Evolutionary conservation across 768 basidiomycete genomes (phyloP).

Genomic region (Lentinula sp.): DNA sequence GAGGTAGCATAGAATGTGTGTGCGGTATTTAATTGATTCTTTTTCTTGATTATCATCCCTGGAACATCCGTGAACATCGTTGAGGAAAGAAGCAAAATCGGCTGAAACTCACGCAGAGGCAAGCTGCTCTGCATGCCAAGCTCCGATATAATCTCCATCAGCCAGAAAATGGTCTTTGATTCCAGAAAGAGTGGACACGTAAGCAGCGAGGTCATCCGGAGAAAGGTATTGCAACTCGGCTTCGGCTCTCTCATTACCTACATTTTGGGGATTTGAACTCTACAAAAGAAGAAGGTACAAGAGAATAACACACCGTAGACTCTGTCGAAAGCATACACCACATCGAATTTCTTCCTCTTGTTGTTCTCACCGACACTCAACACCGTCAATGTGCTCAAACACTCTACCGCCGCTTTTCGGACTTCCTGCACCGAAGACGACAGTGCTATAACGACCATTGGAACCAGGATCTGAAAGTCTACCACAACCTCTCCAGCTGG

Average conservation of each 20-base stretch:
- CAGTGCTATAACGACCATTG: conserved; percentile 60
- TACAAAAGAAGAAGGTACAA: neutral
- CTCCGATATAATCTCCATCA: conserved; percentile 51
- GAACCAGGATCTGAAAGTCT: conserved; percentile 80
- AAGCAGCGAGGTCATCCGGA: conserved; percentile 54
- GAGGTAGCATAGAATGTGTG: conserved; percentile 65
- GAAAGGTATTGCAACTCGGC: conserved; percentile 60
- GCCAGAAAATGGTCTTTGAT: conserved; percentile 51
- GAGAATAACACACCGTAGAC: conserved; percentile 51
- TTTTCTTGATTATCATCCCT: conserved; percentile 24
- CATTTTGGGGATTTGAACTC: neutral
- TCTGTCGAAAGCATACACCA: conserved; percentile 67
- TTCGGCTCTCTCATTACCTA: neutral
- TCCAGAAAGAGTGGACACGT: conserved; percentile 44
- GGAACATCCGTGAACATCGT: neutral
- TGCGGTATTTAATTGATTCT: neutral
- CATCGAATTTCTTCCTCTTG: conserved; percentile 34
- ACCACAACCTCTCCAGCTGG: conserved; percentile 40
- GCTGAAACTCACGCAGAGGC: conserved; percentile 40
- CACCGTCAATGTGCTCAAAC: conserved; percentile 41
- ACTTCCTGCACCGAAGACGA: conserved; percentile 34
- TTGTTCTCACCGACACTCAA: neutral
- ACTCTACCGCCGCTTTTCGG: conserved; percentile 51
- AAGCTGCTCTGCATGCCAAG: conserved; percentile 58
- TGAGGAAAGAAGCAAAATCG: conserved; percentile 26